Conservation (phyloP, 2,329 filamentous ascomycete genomes). For the Endoconidiophora polonica region DNA sequence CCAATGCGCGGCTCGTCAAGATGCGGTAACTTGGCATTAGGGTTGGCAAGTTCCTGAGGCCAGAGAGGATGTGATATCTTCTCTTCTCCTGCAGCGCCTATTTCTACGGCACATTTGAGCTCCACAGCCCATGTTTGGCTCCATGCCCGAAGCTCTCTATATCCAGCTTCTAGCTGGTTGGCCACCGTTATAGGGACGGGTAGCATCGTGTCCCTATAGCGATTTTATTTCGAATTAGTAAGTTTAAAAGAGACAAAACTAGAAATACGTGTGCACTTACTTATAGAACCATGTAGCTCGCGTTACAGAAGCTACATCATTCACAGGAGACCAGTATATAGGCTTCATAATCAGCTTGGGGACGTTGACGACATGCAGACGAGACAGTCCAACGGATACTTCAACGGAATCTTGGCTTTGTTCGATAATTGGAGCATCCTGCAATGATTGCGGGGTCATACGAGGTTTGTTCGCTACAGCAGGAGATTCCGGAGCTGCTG, state of each 20-base stretch:
- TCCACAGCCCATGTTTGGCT: conserved; percentile 88
- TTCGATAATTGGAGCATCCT: no score
- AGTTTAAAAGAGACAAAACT: background rate
- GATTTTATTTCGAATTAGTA: background rate
- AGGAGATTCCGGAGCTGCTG: no score
- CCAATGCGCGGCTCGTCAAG: conserved; percentile 27
- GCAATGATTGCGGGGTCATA: no score
- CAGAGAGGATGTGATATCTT: conserved; percentile 76
- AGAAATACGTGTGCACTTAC: conserved; percentile 18
- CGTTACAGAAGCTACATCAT: conserved; percentile 68
- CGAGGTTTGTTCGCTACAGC: no score
- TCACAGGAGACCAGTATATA: conserved; percentile 92
- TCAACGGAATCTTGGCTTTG: conserved; percentile 21
- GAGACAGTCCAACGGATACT: conserved; percentile 76
- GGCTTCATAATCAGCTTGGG: conserved; percentile 79
- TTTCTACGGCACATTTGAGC: conserved; percentile 73
- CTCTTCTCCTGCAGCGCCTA: conserved; percentile 77
- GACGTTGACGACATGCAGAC: conserved; percentile 73
- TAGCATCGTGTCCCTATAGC: conserved; percentile 59
- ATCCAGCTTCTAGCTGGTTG: conserved; percentile 86
- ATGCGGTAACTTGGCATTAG: conserved; percentile 10
- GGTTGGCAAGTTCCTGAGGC: conserved; percentile 30
- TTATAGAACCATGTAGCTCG: conserved; percentile 95
- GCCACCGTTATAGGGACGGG: conserved; percentile 73
- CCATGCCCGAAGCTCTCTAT: conserved; percentile 72